phyloP scores from a whole-genome alignment of 192 early-diverging fungal genomes.

The Coemansia sp. region DNA sequence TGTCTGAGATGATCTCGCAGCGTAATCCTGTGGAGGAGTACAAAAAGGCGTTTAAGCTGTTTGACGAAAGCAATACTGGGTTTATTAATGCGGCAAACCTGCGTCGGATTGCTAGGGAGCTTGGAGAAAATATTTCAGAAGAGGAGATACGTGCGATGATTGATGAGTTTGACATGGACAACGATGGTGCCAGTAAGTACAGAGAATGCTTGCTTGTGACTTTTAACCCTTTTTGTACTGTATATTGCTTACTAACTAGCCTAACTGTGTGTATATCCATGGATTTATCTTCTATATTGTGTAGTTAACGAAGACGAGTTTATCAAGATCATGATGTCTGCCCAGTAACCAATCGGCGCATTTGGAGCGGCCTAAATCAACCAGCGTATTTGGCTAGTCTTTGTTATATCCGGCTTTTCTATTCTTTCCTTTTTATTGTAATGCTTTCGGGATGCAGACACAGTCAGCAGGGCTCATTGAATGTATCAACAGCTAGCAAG shows the following conservation, averaged over 20 bases:
- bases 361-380: not conserved
- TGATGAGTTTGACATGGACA: conserved; percentile 84
- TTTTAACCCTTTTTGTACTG: not conserved
- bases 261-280: not conserved
- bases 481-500: too few species aligned
- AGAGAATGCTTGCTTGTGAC: not conserved
- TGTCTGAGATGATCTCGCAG: conserved; percentile 64
- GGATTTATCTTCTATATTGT: not conserved
- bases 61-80: conserved; percentile 68
- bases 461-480: too few species aligned
- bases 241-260: too few species aligned
- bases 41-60: conserved; percentile 72
- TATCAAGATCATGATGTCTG: conserved; percentile 73
- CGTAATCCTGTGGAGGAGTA: conserved; percentile 81
- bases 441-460: too few species aligned
- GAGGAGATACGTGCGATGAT: conserved; percentile 86
- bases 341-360: conserved; percentile 6
- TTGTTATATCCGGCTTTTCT: not conserved
- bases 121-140: conserved; percentile 76
- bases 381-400: not conserved
- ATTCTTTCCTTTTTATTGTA: not conserved
- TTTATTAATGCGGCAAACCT: conserved; percentile 65
- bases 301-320: conserved; percentile 83
- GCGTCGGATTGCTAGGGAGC: conserved; percentile 71
- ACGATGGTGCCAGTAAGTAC: conserved; percentile 75